Conservation (phyloP, 2,329 filamentous ascomycete species). For the Chlorencoelia australis region DNA sequence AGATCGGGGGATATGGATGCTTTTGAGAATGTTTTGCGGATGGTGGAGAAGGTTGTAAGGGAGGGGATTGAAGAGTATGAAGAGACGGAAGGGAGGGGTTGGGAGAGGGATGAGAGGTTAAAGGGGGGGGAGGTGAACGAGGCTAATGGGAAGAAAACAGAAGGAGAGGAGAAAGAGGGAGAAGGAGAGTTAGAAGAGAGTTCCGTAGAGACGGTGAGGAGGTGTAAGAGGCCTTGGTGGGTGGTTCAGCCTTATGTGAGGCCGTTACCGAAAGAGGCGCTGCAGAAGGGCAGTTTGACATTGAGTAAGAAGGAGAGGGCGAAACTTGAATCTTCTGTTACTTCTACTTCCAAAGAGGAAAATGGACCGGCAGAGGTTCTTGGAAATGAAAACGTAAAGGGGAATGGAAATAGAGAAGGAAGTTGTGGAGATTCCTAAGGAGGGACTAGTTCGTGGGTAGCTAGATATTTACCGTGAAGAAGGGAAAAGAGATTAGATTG, state of each 20-base stretch:
- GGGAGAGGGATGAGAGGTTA: conserved; percentile 22
- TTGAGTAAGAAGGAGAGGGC: conserved; percentile 61
- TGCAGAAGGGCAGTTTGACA: conserved; percentile 68
- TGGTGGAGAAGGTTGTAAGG: conserved; percentile 68
- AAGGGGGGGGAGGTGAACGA: conserved; percentile 24
- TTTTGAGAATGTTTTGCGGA: conserved; percentile 64
- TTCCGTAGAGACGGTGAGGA: conserved; percentile 56
- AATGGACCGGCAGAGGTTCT: conserved; percentile 8
- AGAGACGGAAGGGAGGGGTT: conserved; percentile 38
- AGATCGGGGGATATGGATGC: conserved; percentile 60
- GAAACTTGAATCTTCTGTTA: no score
- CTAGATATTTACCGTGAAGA: not conserved
- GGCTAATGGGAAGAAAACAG: conserved; percentile 28
- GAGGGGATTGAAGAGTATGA: conserved; percentile 61
- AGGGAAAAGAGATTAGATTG: not conserved
- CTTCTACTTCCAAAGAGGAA: conserved; percentile 28
- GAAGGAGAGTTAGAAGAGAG: conserved; percentile 36
- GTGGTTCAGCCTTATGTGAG: conserved; percentile 79
- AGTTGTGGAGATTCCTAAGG: conserved; percentile 19
- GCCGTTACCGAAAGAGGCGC: conserved; percentile 77
- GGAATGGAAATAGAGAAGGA: conserved; percentile 4
- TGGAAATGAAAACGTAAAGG: conserved; percentile 1
- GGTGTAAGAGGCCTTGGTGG: conserved; percentile 80
- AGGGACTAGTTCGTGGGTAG: conserved; percentile 21
- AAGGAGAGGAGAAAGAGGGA: conserved; percentile 20